Evolutionary conservation across 805 yeast species (phyloP), one percentile per base, ranked within the genome.

Genomic region (Candida coleopterorum): DNA sequence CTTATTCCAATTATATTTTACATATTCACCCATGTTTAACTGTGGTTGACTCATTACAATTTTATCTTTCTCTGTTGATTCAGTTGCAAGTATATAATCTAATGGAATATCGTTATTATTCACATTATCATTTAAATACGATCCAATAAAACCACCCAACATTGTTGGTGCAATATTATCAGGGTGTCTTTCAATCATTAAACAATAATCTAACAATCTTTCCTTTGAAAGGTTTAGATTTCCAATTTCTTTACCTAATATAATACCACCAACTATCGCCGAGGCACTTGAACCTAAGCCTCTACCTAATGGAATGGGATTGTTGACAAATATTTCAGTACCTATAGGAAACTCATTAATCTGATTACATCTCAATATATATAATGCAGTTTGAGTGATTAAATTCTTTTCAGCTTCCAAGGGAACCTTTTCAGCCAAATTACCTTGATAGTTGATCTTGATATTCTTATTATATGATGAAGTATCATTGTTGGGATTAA

Each of bases 101-200:
- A 93, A 68, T 27, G 97, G 96, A 38, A 87, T 84, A 56, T 82
- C 88, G 9, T 42, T 34, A 45, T 85, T 83, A 41, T 72, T 79
- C 46, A 74, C 70, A 47, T 89, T 97, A 27, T 85, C 94, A 51
- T 95, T 77, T 53, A 93, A 72, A 60, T 84, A 93, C 4, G 96
- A 87, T 29, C 98, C 98, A 28, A 89, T 96, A 59, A 93, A 93
- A 1, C 98, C 97, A 42, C 98, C 98, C 81, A 89, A 83, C 96
- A 93, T 87, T 25, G 98, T 96, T 22, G 98, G 98, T 9, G 96
- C 87, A 53, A 93, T 89, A 60, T 93, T 93, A 63, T 93, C 98
- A 24, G 98, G 98, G 54, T 93, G 98, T 58, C 97, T 80, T 68
- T 93, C 98, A 48, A 93, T 89, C 93, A 93, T 85, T 49, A 93